phyloP scores from a whole-genome alignment of 192 early-diverging fungal species.

The Glomus cerebriforme region DNA sequence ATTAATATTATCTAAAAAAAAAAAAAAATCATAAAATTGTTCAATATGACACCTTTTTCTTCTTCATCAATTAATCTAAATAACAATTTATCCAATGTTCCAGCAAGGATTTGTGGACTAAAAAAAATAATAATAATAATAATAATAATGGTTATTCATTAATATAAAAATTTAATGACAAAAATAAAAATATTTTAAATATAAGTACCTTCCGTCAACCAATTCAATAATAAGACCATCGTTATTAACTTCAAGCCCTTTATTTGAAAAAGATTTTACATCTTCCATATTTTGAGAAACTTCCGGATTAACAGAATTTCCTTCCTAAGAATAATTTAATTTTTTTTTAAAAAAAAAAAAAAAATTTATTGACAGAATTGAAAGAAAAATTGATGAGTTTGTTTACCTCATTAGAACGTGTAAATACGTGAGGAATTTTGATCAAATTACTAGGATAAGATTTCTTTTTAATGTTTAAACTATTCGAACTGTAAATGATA shows the following conservation, averaged over 20 bases:
- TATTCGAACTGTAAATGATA: conserved; percentile 3
- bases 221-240: background rate
- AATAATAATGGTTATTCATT: too few relatives aligned
- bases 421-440: conserved; percentile 8
- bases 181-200: conserved; percentile 1
- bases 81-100: conserved; percentile 65
- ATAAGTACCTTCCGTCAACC: conserved; percentile 15
- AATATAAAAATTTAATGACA: too few relatives aligned
- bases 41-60: conserved; percentile 51
- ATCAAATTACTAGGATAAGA: background rate
- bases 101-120: conserved; percentile 54
- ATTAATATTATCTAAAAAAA: background rate
- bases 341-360: background rate
- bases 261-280: background rate
- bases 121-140: too few relatives aligned
- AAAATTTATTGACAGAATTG: background rate
- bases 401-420: conserved; percentile 10
- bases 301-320: background rate
- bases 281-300: background rate
- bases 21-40: background rate
- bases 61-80: conserved; percentile 64
- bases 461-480: conserved; percentile 18
- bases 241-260: background rate
- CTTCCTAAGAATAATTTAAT: background rate
- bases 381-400: background rate